Percentiles rank a stretch among this genome's conserved stretches.
phyloP scores from a whole-genome alignment of 768 basidiomycete species.

The Boletellus sp. region DNA sequence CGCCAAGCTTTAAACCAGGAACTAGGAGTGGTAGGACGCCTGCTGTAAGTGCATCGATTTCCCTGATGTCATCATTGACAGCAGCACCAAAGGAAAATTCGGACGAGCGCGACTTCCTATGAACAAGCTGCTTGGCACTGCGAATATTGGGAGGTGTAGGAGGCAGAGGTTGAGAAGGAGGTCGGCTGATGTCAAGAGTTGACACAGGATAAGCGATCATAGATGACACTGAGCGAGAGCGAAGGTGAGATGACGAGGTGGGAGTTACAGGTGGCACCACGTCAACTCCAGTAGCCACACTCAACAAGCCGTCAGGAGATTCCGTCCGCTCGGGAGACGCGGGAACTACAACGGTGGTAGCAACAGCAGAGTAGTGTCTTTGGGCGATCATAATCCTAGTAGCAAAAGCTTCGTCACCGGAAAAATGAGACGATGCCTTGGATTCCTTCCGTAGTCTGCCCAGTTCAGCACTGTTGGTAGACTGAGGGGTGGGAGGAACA shows the following conservation, averaged over 20 bases:
- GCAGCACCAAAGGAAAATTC: conserved; percentile 60
- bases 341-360: conserved; percentile 58
- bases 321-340: conserved; percentile 40
- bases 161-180: conserved; percentile 66
- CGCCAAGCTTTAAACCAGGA: conserved; percentile 58
- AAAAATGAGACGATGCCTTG: conserved; percentile 52
- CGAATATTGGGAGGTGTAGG: conserved; percentile 71
- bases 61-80: conserved; percentile 48
- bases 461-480: conserved; percentile 55
- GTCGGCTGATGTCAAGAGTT: conserved; percentile 40
- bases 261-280: conserved; percentile 28
- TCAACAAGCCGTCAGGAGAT: conserved; percentile 11
- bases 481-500: conserved; percentile 50
- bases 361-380: conserved; percentile 67
- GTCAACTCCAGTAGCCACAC: conserved; percentile 33
- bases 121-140: conserved; percentile 45
- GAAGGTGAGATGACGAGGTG: conserved; percentile 43
- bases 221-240: conserved; percentile 58
- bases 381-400: conserved; percentile 70
- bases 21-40: conserved; percentile 65
- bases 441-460: conserved; percentile 51
- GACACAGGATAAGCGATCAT: conserved; percentile 40
- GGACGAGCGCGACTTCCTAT: conserved; percentile 63
- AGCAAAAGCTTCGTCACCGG: conserved; percentile 47
- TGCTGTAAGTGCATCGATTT: conserved; percentile 70